Percentiles rank a stretch among this genome's conserved stretches.
phyloP scores from a whole-genome alignment of 2,329 filamentous ascomycete genomes.

The Cadophora sp. region DNA sequence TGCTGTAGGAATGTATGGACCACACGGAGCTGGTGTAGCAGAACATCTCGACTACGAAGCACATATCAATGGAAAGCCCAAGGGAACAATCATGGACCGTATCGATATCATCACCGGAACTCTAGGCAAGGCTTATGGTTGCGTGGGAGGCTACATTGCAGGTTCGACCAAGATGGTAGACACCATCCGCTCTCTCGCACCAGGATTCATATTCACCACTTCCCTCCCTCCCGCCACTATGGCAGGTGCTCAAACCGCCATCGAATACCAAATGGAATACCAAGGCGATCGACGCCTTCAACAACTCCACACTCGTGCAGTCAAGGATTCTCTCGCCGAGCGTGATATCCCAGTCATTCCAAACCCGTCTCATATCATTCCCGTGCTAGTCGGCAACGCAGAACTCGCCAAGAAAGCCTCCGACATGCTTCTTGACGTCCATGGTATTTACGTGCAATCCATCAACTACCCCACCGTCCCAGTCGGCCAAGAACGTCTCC shows the following conservation, averaged over 20 bases:
- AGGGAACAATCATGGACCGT: constrained; percentile 91
- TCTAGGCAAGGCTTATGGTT: constrained; percentile 96
- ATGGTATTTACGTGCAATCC: constrained; percentile 95
- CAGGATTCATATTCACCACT: constrained; percentile 98
- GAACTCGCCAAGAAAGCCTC: constrained; percentile 91
- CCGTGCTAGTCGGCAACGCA: constrained; percentile 91
- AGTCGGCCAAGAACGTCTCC: constrained; percentile 94
- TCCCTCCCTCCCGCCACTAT: constrained; percentile 95
- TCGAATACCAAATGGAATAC: constrained; percentile 90
- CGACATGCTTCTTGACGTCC: constrained; percentile 87
- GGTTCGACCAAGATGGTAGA: constrained; percentile 88
- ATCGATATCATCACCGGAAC: constrained; percentile 98
- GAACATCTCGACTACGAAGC: constrained; percentile 96
- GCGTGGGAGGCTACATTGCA: constrained; percentile 97
- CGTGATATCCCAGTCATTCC: constrained; percentile 95
- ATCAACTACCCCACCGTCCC: constrained; percentile 99
- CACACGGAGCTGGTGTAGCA: constrained; percentile 91
- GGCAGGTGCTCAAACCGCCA: constrained; percentile 89
- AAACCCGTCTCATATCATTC: constrained; percentile 96
- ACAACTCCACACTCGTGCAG: constrained; percentile 93
- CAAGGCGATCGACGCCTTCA: constrained; percentile 88
- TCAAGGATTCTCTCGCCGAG: constrained; percentile 81
- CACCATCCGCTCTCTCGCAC: constrained; percentile 90
- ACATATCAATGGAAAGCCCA: constrained; percentile 75
- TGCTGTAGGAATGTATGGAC: constrained; percentile 98